A percentile compares a stretch with the other conserved stretches of the same genome.
These are phyloP conservation scores for Aspergillus cavernicola DNA, from an alignment of 495 filamentous ascomycete genomes.

Conservation along the genomic window DNA sequence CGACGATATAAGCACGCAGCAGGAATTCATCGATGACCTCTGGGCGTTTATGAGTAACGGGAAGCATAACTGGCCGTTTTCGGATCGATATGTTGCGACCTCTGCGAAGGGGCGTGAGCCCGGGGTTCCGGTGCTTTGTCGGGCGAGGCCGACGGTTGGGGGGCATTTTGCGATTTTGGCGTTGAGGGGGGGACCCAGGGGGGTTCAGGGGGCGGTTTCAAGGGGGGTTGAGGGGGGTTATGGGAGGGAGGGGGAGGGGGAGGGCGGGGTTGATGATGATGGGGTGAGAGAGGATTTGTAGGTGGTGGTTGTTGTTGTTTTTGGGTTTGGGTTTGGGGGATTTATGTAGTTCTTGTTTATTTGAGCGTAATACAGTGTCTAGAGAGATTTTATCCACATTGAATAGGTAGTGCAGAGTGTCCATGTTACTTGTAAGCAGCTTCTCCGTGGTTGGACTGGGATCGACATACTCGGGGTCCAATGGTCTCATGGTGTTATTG, in stretches of 20 bases:
- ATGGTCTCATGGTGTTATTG: too few species aligned
- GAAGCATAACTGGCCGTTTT: slow-evolving; percentile 47
- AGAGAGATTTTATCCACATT: too few species aligned
- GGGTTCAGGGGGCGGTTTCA: slow-evolving; percentile 22
- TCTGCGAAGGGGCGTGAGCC: slow-evolving; percentile 34
- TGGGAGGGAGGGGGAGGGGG: too few species aligned
- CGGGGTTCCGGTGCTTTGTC: slow-evolving; percentile 37
- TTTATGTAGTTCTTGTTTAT: too few species aligned
- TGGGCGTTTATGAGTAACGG: slow-evolving; percentile 48
- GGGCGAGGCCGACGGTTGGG: slow-evolving; percentile 54
- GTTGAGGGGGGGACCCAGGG: slow-evolving; percentile 33
- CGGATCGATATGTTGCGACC: slow-evolving; percentile 41
- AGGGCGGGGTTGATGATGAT: too few species aligned
- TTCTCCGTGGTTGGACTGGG: too few species aligned
- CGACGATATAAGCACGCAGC: slow-evolving; percentile 23
- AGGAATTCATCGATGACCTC: slow-evolving; percentile 39
- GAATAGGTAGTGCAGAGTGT: too few species aligned
- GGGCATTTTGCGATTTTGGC: slow-evolving; percentile 53
- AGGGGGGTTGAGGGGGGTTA: background rate
- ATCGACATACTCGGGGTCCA: too few species aligned
- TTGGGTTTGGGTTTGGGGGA: too few species aligned
- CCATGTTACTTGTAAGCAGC: too few species aligned
- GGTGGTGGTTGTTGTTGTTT: background rate
- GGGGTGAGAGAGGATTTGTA: slow-evolving; percentile 19
- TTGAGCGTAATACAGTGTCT: too few species aligned